Evolutionary conservation across 805 yeast genomes (phyloP), one percentile per base, ranked within the genome.

Genomic region (Suhomyces prunicola): DNA sequence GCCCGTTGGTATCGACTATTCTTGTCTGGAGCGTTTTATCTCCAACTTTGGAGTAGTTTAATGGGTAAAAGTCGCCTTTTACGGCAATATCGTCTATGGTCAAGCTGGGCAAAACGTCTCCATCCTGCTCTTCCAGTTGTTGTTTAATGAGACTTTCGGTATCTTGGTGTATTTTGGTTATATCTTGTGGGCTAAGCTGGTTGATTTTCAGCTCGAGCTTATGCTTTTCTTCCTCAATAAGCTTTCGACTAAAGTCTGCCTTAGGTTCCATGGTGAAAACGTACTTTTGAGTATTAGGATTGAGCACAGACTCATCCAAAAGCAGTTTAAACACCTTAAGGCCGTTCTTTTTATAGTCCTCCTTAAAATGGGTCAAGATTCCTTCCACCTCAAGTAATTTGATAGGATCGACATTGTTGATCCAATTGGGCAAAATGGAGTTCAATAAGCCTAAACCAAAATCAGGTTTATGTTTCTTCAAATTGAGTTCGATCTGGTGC

Each of bases 401-500:
- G 58, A 93, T 74, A 1, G 96, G 96, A 68, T 90, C 89, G n/a
- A 82, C 80, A 22, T 82, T 83, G 65, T 90, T 90, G 49, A 88
- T 85, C 89, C 97, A 91, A 8, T 90, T 84, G 7, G 96, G 89
- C n/a, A 89, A 80, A 7, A 94, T 57, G 1, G 90, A 79, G 64
- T 83, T 83, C 33, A 93, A 74, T 46, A 93, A 66, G 36, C 84
- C 84, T 74, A 94, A 73, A 9, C 99, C 99, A 73, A 90, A 94
- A 55, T 89, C 88, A 0, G 98, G 86, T 60, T 87, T 91, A 57
- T 91, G 96, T 59, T 90, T 92, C 60, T 90, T 90, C 66, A 90
- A 86, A 35, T 84, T 71, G 29, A 94, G 71, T 67, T 94, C 99
- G 35, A 91, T 71, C 66, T 92, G 98, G 68, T 91, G 96, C 39